Base-by-base conservation (phyloP, 352 stramenopile genomes). In the Pythium brassicae region DNA sequence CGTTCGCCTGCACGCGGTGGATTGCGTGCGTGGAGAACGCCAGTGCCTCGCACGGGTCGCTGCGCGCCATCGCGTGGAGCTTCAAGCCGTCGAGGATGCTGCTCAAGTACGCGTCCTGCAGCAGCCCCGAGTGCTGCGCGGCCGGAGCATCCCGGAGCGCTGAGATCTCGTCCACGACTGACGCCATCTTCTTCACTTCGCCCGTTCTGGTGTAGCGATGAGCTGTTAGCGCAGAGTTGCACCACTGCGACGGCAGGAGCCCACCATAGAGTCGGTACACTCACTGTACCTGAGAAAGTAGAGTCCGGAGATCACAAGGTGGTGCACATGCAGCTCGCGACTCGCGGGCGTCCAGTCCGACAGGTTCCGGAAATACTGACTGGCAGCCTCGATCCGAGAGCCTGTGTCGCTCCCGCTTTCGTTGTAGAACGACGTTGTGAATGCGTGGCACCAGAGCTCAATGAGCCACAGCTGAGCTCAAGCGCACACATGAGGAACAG, bases 231-330 rank as follows among this genome's bases (percentile, higher is more conserved):
- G n/a, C n/a, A n/a, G n/a, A n/a, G n/a, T n/a, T n/a, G n/a, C n/a
- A n/a, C n/a, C n/a, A n/a, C n/a, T n/a, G n/a, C n/a, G n/a, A n/a
- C n/a, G n/a, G n/a, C n/a, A n/a, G n/a, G n/a, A n/a, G n/a, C n/a
- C n/a, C n/a, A n/a, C n/a, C n/a, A n/a, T n/a, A n/a, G n/a, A n/a
- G n/a, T n/a, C n/a, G n/a, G n/a, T n/a, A n/a, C n/a, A n/a, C n/a
- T n/a, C n/a, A 37, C 32, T 19, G 32, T 68, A 89, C 81, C 81
- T 57, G 50, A 87, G 59, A 14, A 72, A 68, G 37, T 72, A 78
- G 35, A 89, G 87, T 10, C 68, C 67, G 19, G 72, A 71, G 26
- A 87, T 64, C 40, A 89, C 70, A 27, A 89, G 55, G 35, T 89
- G 79, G 47, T 89, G 78, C 35, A 76, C 42, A 44, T 60, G 74